Evolutionary conservation across 495 filamentous ascomycete species (phyloP), one percentile per base, ranked within the genome.

Genomic region (Massariosphaeria phaeospora): DNA sequence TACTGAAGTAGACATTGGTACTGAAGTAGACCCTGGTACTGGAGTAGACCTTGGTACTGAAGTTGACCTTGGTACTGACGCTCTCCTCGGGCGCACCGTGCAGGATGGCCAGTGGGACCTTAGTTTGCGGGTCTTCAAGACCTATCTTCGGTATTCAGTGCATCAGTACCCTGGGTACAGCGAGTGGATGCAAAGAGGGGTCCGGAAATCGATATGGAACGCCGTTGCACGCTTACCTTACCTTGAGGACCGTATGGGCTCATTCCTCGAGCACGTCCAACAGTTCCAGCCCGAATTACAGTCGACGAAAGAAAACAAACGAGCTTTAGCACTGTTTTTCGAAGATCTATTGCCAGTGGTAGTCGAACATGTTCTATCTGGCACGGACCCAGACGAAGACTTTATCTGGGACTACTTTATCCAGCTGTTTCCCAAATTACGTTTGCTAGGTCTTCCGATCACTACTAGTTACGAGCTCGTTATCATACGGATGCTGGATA

Each of bases 81-180:
- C 56, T 36, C 17, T 66, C n/a, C 44, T 66, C 12, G 56, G 12
- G n/a, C 60, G 44, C 9, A 49, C 49, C 17, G 34, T 66, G 1
- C 47, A 53, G 23, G 52, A 57, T 44, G 39, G 48, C n/a, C 52
- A 58, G 18, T 66, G 63, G 63, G 53, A 63, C 8, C 48, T 66
- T 24, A 44, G 30, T 25, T 15, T 63, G 2, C 47, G 49, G 3
- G 44, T 63, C 1, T 57, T 45, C 23, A 15, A 35, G 24, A 31
- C 43, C 23, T 60, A 56, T 26, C 10, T 46, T 12, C 25, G 8
- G 8, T 33, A 29, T 35, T 13, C 35, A 12, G 20, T 35, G 1
- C 41, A 5, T n/a, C 2, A n/a, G n/a, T n/a, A n/a, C n/a, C n/a
- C n/a, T n/a, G n/a, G n/a, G n/a, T n/a, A n/a, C n/a, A n/a, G n/a